Evolutionary conservation across 768 basidiomycete species (phyloP), one percentile per base, ranked within the genome.

Genomic region (Coprinopsis sp.): DNA sequence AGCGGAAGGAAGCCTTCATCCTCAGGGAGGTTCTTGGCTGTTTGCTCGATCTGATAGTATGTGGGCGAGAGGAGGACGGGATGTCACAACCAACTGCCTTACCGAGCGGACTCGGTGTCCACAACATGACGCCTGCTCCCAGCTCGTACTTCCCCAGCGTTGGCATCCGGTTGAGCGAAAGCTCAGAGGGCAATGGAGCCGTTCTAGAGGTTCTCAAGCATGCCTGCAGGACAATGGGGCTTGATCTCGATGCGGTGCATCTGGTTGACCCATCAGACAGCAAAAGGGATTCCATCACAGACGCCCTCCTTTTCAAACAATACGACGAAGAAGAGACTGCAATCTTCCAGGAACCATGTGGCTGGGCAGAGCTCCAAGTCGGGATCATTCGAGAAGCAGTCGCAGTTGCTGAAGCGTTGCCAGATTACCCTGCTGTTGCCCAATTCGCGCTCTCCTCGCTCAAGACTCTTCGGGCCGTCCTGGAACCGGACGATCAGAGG

Each of bases 331-430:
- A 76, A 44, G 64, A 67, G 0, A 49, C 68, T 7, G 67, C 69
- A 27, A 64, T 67, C 16, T 61, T 67, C 24, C 69, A 64, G 21
- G 79, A 82, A 51, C 64, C 76, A 4, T 89, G 82, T 60, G 96
- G 96, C 3, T 98, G 95, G 95, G 86, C 93, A 2, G 91, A 93
- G 61, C 70, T 99, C 31, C 95, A 96, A 68, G 79, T 97, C 14
- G 92, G 91, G 19, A 81, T 94, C n/a, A 74, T 97, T 18, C 79
- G 91, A 29, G 96, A 98, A 61, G 91, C 92, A 1, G 83, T 97
- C 18, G 84, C 87, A 0, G 82, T 98, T 2, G 89, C 91, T 1
- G 91, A 97, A 63, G 82, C 91, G 12, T 68, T 99, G 19, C 92
- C 95, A 94, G 95, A 98, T 65, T 82, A 90, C 56, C 73, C 82